A percentile compares a stretch with the other conserved stretches of the same genome.
phyloP scores from a whole-genome alignment of 1,284 basidiomycete species.

The Inonotus obliquus region DNA sequence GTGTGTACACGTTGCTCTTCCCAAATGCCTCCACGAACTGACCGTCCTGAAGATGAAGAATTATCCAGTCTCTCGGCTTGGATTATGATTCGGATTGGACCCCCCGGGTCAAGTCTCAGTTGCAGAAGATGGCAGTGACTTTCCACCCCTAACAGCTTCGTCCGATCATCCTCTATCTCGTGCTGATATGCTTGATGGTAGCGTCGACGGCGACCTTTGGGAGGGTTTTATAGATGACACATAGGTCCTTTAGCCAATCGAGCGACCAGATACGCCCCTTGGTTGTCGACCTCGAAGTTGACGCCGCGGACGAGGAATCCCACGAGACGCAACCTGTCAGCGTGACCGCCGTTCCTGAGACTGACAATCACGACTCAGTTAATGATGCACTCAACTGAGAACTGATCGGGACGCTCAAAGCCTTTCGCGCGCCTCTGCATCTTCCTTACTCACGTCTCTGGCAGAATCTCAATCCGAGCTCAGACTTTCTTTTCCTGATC shows the following conservation, averaged over 20 bases:
- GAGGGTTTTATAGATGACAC: conserved; percentile 16
- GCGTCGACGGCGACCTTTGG: conserved; percentile 18
- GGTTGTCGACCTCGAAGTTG: not conserved
- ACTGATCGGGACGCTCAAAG: conserved; percentile 13
- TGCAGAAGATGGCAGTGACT: conserved; percentile 19
- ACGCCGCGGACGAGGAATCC: conserved; percentile 6
- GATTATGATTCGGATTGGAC: conserved; percentile 21
- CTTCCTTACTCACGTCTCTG: conserved; percentile 13
- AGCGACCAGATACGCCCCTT: not conserved
- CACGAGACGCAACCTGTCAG: conserved; percentile 9
- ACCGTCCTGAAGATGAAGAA: conserved; percentile 17
- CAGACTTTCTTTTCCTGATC: conserved; percentile 20
- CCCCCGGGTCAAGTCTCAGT: conserved; percentile 18
- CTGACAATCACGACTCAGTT: conserved; percentile 11
- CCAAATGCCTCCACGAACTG: conserved; percentile 11
- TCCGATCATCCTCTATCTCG: conserved; percentile 15
- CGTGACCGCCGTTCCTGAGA: conserved; percentile 4
- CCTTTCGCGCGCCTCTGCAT: conserved; percentile 12
- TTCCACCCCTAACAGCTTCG: conserved; percentile 8
- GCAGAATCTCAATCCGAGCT: conserved; percentile 19
- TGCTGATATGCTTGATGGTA: conserved; percentile 14
- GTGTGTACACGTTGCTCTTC: not conserved
- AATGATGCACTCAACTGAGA: conserved; percentile 16
- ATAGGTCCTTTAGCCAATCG: not conserved
- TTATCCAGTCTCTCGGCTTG: conserved; percentile 16